A percentile compares a stretch with the other conserved stretches of the same genome.
phyloP scores from a whole-genome alignment of 495 filamentous ascomycete genomes.

The Pseudevernia furfuracea region DNA sequence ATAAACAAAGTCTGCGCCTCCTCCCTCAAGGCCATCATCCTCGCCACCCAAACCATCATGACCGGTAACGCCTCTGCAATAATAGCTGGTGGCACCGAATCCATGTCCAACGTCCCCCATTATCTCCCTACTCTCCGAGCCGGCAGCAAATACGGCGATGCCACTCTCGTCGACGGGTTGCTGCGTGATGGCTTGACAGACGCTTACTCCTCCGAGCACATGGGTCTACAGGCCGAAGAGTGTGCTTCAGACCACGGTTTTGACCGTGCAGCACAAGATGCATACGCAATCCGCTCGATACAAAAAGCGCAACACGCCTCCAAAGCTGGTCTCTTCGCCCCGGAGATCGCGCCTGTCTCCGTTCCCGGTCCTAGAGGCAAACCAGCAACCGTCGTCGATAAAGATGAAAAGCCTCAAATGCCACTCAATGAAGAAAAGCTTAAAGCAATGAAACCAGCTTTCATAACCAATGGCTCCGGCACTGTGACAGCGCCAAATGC shows the following conservation, averaged over 20 bases:
- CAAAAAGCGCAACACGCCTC: conserved; percentile 83
- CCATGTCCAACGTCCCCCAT: conserved; percentile 97
- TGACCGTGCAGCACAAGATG: conserved; percentile 75
- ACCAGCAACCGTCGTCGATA: conserved; percentile 68
- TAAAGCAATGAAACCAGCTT: conserved; percentile 72
- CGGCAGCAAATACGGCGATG: conserved; percentile 86
- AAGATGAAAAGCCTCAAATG: conserved; percentile 90
- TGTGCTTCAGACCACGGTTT: conserved; percentile 80
- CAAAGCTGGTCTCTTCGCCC: conserved; percentile 65
- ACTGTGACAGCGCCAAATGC: conserved; percentile 98
- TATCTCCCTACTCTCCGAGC: conserved; percentile 78
- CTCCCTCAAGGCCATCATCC: conserved; percentile 83
- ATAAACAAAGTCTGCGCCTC: conserved; percentile 99
- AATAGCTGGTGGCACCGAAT: conserved; percentile 89
- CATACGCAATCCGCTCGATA: conserved; percentile 88
- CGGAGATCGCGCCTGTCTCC: conserved; percentile 85
- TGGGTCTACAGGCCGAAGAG: conserved; percentile 89
- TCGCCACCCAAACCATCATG: conserved; percentile 93
- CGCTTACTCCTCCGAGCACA: conserved; percentile 85
- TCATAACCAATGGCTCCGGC: conserved; percentile 65
- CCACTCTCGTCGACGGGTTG: conserved; percentile 78
- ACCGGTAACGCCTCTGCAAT: conserved; percentile 85
- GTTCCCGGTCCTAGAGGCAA: conserved; percentile 84
- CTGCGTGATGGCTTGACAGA: conserved; percentile 88
- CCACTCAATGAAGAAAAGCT: conserved; percentile 87